Percentiles rank a stretch among this genome's conserved stretches.
phyloP scores from a whole-genome alignment of 2,329 filamentous ascomycete genomes.

The Chaetomium sp. region DNA sequence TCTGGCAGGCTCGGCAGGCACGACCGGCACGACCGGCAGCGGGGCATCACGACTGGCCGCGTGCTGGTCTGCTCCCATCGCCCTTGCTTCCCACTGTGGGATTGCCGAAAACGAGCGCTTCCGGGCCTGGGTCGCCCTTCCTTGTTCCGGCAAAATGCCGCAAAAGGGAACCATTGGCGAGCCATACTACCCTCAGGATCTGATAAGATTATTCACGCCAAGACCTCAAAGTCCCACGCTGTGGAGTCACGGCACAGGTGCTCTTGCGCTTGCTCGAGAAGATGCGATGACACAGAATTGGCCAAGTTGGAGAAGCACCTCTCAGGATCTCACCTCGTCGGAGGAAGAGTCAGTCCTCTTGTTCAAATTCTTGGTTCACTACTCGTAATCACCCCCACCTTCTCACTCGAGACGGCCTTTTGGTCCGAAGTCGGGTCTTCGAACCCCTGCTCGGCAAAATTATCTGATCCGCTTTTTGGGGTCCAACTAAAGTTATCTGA shows the following conservation, averaged over 20 bases:
- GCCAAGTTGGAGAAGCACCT: no score
- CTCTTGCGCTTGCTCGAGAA: neutral
- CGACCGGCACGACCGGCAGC: no score
- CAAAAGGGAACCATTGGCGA: slow-evolving; percentile 6
- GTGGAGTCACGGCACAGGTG: neutral
- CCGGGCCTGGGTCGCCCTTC: neutral
- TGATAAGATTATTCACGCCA: slow-evolving; percentile 25
- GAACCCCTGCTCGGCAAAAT: slow-evolving; percentile 16
- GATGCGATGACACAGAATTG: no score
- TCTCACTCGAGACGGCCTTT: no score
- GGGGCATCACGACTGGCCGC: no score
- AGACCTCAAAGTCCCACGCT: slow-evolving; percentile 12
- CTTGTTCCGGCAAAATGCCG: slow-evolving; percentile 18
- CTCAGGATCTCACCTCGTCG: no score
- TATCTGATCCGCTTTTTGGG: slow-evolving; percentile 27
- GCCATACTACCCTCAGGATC: slow-evolving; percentile 15
- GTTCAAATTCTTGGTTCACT: no score
- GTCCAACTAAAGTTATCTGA: slow-evolving; percentile 31
- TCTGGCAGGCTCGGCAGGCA: no score
- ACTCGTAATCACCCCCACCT: no score
- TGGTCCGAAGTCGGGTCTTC: slow-evolving; percentile 23
- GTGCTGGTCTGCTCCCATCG: no score
- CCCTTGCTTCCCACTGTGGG: no score
- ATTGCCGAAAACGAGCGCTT: no score
- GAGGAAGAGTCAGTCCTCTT: neutral